Evolutionary conservation across 345 rosid genomes (phyloP), one percentile per base, ranked within the genome.

Genomic region (Odontarrhena argentea): DNA sequence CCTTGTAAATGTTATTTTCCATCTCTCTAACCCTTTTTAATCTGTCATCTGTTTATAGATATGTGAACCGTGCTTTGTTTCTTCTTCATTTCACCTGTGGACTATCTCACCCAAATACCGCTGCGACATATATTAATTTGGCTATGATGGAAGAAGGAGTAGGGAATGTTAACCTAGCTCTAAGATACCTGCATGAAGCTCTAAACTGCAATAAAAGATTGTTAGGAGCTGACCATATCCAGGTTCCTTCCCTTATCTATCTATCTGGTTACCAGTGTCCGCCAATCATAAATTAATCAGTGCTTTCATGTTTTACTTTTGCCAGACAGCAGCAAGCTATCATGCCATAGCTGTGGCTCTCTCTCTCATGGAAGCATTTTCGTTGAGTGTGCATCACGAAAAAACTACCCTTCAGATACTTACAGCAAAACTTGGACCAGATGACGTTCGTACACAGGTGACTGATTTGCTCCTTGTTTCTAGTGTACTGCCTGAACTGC

Each of bases 141-240:
- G 98, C 98, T 47, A 89, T 92, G 98, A 92, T 92, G 98, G 98
- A 92, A 78, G 93, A 92, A 84, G 96, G 91, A 52, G 81, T 89
- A 77, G 98, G 98, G 61, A 92, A 92, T 78, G 98, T 87, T 74
- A 83, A 92, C 64, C 75, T 92, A 74, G 98, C 98, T 73, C 89
- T 92, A 43, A 83, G 97, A 71, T 92, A 87, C 78, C 82, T 92
- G 68, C 98, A 92, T 60, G 97, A 92, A 83, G 98, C 98, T 77
- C 87, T 92, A 51, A 89, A 89, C 70, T 89, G 98, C 83, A 92
- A 92, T 71, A 87, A 92, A 78, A 87, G 92, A 73, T 84, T 92
- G 52, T 88, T 92, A 43, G 98, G 97, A 55, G 93, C 78, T 40
- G 96, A 89, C 85, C 98, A 89, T 69, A 89, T 92, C 76, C 98